Conservation (phyloP, 257 asterid species). For the Solanum rostratum region DNA sequence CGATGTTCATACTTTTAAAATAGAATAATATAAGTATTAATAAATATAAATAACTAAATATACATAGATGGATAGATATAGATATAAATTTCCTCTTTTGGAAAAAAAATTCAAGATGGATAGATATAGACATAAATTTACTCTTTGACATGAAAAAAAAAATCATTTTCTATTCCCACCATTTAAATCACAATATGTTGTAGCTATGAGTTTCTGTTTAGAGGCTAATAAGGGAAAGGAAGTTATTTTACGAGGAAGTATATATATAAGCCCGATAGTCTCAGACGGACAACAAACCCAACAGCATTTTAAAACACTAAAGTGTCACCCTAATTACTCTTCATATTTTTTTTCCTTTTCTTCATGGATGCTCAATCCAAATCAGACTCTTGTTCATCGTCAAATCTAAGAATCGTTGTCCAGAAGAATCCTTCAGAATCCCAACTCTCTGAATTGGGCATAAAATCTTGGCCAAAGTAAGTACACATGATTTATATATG, state of each 20-base stretch:
- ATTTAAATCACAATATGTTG: too few relatives aligned
- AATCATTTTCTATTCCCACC: too few relatives aligned
- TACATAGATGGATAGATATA: too few relatives aligned
- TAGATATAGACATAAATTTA: too few relatives aligned
- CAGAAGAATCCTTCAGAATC: conserved; percentile 58
- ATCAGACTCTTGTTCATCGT: conserved; percentile 17
- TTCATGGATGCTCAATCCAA: conserved; percentile 28
- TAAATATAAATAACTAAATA: too few relatives aligned
- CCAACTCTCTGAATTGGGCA: conserved; percentile 60
- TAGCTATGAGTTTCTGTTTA: background rate
- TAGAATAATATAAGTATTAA: too few relatives aligned
- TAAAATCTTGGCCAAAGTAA: conserved; percentile 96
- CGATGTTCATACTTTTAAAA: too few relatives aligned
- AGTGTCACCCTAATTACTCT: background rate
- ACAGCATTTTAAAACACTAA: background rate
- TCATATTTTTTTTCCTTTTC: background rate
- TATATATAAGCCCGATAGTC: too few relatives aligned
- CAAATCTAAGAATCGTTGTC: conserved; percentile 51
- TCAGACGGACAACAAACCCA: background rate
- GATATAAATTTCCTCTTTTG: too few relatives aligned
- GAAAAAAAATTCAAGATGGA: too few relatives aligned
- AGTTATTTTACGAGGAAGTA: too few relatives aligned
- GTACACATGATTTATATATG: conserved; percentile 1
- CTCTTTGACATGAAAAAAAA: too few relatives aligned
- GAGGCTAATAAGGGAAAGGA: background rate